Base-by-base conservation (phyloP, 1,284 basidiomycete genomes). In the Ganoderma boninense region DNA sequence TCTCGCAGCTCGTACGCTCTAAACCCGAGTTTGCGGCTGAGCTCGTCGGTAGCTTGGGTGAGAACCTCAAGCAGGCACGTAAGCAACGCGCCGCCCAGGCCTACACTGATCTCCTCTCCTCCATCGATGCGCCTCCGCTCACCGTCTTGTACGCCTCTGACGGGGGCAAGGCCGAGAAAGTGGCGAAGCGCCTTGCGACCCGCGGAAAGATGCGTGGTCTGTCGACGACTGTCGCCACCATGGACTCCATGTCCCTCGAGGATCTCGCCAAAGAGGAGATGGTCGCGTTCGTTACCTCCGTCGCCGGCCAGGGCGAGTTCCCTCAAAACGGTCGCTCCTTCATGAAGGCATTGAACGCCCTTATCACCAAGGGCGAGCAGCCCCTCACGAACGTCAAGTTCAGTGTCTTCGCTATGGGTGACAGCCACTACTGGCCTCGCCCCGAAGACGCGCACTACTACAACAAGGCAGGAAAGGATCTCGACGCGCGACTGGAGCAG, bases 371-470 rank as follows among this genome's bases (percentile, higher is more conserved):
- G 46, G 87, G 87, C 23, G 89, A 92, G 67, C 83, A 81, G 66
- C 84, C 85, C 10, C 84, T 95, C 65, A 74, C 82, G 54, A 90
- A 90, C 71, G 83, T 97, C 73, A 91, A 90, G 77, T 95, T 90
- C 80, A 84, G 92, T 69, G 96, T 99, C 68, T 98, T 99, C 77
- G 97, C 87, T 65, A 94, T 99, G 92, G 97, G 97, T 74, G 97
- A 99, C 83, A 97, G 94, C 80, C 97, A 98, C 84, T 99, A 99
- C 85, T 99, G 97, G 97, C 98, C 98, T 23, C 90, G 98, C 63
- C 89, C 95, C 32, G 97, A 99, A 82, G 97, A 99, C 79, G 94
- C 94, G 40, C 94, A 96, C 78, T 99, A 97, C 83, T 99, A 98
- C 87, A 99, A 99, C 89, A 98, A 97, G 84, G 92, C 98, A 0